A percentile compares a stretch with the other conserved stretches of the same genome.
Evolutionary conservation across 805 yeast species (phyloP).

Genomic region (Yarrowia alimentaria): DNA sequence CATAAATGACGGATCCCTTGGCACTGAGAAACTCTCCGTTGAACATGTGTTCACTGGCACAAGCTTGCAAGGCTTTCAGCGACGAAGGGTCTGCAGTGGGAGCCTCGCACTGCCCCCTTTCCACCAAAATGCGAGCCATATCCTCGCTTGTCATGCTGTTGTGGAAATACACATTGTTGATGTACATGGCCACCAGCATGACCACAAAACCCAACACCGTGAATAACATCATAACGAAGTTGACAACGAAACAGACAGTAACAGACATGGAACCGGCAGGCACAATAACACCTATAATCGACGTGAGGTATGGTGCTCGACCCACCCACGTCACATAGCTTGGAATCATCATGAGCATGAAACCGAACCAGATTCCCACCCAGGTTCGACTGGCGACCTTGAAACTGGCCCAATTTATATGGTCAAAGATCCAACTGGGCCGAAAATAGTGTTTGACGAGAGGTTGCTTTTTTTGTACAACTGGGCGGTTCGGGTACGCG

Average conservation of each 20-base stretch:
- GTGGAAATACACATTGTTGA: constrained; percentile 24
- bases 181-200: constrained; percentile 14
- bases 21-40: constrained; percentile 7
- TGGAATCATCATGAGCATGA: constrained; percentile 18
- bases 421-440: constrained; percentile 18
- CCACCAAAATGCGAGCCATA: not conserved
- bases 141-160: constrained; percentile 12
- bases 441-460: constrained; percentile 1
- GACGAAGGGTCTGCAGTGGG: not conserved
- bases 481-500: constrained; percentile 5
- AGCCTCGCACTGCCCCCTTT: not conserved
- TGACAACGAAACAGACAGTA: not conserved
- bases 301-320: constrained; percentile 1
- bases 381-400: constrained; percentile 14
- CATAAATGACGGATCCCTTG: constrained; percentile 6
- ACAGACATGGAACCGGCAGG: constrained; percentile 3
- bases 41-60: not conserved
- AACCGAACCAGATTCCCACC: constrained; percentile 3
- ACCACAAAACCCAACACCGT: constrained; percentile 6
- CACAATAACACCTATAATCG: constrained; percentile 12
- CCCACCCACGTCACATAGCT: constrained; percentile 11
- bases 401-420: not conserved
- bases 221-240: constrained; percentile 20
- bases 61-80: not conserved
- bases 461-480: not conserved